phyloP scores from a whole-genome alignment of 768 basidiomycete genomes.

The Mycena olivaceomarginata region DNA sequence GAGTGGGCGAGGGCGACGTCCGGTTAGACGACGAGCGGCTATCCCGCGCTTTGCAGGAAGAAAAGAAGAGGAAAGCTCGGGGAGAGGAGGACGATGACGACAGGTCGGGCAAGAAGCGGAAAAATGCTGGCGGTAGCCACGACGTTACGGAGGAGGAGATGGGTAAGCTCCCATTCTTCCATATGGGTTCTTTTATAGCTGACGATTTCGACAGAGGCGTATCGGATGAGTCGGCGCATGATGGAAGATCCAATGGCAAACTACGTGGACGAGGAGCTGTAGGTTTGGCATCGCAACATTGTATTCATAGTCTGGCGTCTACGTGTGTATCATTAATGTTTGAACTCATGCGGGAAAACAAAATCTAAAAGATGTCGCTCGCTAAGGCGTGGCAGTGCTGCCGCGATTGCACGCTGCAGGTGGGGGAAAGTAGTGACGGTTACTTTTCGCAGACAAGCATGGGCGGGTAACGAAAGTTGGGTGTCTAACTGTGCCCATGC shows the following conservation, averaged over 20 bases:
- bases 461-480: background rate
- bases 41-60: constrained; percentile 82
- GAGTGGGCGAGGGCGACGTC: constrained; percentile 89
- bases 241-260: constrained; percentile 96
- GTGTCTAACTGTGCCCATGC: constrained; percentile 28
- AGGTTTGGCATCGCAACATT: constrained; percentile 25
- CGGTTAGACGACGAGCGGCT: constrained; percentile 83
- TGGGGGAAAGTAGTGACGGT: constrained; percentile 22
- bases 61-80: constrained; percentile 85
- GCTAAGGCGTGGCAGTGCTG: constrained; percentile 21
- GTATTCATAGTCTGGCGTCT: constrained; percentile 39
- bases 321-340: constrained; percentile 38
- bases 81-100: constrained; percentile 74
- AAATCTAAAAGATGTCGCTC: constrained; percentile 24
- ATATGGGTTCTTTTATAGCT: constrained; percentile 20
- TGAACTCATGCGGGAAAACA: constrained; percentile 27
- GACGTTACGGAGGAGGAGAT: constrained; percentile 95
- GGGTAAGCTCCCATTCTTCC: constrained; percentile 65
- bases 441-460: constrained; percentile 22
- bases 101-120: constrained; percentile 75
- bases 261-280: constrained; percentile 79
- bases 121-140: constrained; percentile 73
- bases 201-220: constrained; percentile 81
- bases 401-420: constrained; percentile 4
- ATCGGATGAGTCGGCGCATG: constrained; percentile 85